These are phyloP conservation scores for Xerocomellus amylosporus DNA, from an alignment of 768 basidiomycete genomes.

Conservation along the genomic window DNA sequence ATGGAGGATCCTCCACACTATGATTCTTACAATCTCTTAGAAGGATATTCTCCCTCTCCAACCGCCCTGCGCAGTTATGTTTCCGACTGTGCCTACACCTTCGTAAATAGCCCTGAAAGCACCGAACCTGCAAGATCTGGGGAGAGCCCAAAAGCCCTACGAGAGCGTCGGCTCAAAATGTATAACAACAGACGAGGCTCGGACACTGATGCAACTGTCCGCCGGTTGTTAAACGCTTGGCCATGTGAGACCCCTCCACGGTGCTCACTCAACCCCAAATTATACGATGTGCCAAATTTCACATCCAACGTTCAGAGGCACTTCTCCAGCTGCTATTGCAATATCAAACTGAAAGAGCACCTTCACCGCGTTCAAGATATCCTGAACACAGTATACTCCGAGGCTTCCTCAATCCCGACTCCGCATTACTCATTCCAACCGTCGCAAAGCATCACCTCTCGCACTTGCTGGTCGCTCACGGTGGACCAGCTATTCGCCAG, in stretches of 20 bases:
- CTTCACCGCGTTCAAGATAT: background rate
- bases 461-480: too few species aligned
- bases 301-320: background rate
- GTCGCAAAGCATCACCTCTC: background rate
- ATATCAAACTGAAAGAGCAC: background rate
- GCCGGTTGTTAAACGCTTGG: conserved; percentile 10
- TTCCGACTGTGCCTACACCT: background rate
- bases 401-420: background rate
- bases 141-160: background rate
- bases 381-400: background rate
- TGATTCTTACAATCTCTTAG: conserved; percentile 5
- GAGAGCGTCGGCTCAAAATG: background rate
- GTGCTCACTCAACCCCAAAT: background rate
- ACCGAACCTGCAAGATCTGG: background rate
- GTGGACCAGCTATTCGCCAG: background rate
- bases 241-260: conserved; percentile 6
- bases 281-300: conserved; percentile 1
- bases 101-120: conserved; percentile 9
- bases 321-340: conserved; percentile 15
- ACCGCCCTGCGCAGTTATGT: background rate
- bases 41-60: conserved; percentile 5
- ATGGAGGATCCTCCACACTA: conserved; percentile 12
- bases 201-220: conserved; percentile 1
- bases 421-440: conserved; percentile 8
- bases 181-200: background rate